Evolutionary conservation across 495 filamentous ascomycete genomes (phyloP).

Genomic region (Xylaria castorea): DNA sequence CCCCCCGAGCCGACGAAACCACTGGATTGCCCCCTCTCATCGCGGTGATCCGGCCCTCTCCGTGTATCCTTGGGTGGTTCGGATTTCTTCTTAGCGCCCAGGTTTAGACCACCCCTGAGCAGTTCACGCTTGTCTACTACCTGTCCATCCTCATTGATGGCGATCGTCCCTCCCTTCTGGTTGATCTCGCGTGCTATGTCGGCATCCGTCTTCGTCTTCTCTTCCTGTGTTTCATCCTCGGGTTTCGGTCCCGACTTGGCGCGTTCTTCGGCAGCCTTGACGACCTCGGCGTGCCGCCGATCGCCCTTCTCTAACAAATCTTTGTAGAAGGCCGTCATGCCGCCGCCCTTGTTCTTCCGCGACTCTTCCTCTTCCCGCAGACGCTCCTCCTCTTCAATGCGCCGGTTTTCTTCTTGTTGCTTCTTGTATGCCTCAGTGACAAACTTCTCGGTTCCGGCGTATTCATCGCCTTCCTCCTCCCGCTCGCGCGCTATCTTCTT

Average conservation of each 20-base stretch:
- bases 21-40: conserved; percentile 45
- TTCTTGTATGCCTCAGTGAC: conserved; percentile 94
- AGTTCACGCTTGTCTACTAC: conserved; percentile 94
- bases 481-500: conserved; percentile 85
- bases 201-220: conserved; percentile 69
- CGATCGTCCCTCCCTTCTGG: conserved; percentile 69
- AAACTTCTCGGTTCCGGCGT: conserved; percentile 94
- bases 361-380: conserved; percentile 71
- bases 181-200: conserved; percentile 78
- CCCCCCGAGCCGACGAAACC: conserved; percentile 58
- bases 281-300: conserved; percentile 72
- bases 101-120: conserved; percentile 85
- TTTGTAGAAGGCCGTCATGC: conserved; percentile 88
- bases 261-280: conserved; percentile 70
- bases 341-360: conserved; percentile 69
- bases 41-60: conserved; percentile 38
- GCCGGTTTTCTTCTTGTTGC: conserved; percentile 84
- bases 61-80: conserved; percentile 46
- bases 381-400: conserved; percentile 82
- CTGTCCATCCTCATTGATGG: conserved; percentile 90
- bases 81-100: conserved; percentile 63
- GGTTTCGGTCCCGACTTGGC: conserved; percentile 60
- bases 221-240: conserved; percentile 42
- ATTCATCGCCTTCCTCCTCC: conserved; percentile 92
- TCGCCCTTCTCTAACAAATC: conserved; percentile 81